Conservation (phyloP, 192 early-diverging fungal species). For the Dissophora ornata region DNA sequence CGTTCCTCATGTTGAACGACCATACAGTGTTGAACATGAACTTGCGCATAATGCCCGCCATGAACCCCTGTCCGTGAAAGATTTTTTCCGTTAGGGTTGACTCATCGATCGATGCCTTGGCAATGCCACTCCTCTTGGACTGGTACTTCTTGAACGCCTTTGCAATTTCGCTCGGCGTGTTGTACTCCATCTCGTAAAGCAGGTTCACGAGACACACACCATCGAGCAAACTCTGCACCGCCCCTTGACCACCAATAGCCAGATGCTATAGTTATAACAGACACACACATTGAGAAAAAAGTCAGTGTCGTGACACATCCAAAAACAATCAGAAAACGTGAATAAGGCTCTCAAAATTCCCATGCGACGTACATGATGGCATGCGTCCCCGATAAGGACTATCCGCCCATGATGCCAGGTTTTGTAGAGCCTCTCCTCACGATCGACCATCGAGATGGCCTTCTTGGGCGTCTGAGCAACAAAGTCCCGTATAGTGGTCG, state of each 20-base stretch:
- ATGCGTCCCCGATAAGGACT: conserved; percentile 39
- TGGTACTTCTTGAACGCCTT: conserved; percentile 32
- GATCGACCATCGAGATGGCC: conserved; percentile 2
- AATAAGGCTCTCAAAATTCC: no score
- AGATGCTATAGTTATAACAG: background rate
- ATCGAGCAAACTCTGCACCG: conserved; percentile 19
- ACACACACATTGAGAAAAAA: background rate
- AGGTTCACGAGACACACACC: conserved; percentile 26
- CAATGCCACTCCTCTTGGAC: background rate
- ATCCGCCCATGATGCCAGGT: conserved; percentile 38
- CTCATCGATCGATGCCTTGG: conserved; percentile 10
- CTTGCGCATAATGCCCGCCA: conserved; percentile 27
- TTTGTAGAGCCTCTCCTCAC: conserved; percentile 29
- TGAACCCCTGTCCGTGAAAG: conserved; percentile 16
- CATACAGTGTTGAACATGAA: conserved; percentile 14
- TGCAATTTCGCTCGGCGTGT: conserved; percentile 8
- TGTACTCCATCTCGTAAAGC: conserved; percentile 29
- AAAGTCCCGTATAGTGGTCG: conserved; percentile 28
- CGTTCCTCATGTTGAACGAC: conserved; percentile 23
- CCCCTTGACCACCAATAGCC: conserved; percentile 12
- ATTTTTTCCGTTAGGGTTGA: conserved; percentile 16
- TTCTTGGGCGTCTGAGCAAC: conserved; percentile 19
- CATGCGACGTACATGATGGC: conserved; percentile 21
- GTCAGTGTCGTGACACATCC: background rate
- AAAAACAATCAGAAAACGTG: no score